Evolutionary conservation across 73 alveolate genomes (phyloP), one percentile per base, ranked within the genome.

Genomic region (Uronychia binucleata): DNA sequence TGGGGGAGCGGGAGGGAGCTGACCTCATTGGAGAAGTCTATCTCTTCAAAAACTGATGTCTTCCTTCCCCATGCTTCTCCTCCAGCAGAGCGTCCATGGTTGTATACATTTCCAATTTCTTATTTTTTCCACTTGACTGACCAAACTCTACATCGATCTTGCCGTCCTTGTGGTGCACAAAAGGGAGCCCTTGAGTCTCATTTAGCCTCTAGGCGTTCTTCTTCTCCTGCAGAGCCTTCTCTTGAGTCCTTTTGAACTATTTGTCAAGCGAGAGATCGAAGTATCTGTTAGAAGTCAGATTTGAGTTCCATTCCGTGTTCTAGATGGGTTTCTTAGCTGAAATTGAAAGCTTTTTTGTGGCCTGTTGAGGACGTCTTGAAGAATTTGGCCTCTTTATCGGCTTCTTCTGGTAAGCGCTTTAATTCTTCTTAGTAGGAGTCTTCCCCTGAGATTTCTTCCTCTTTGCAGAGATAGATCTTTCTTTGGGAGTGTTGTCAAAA

Each of bases 31-130:
- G 89, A 0, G 89, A 82, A 19, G 33, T 1, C 28, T 82, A 30
- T n/a, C 76, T 74, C 83, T 60, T 82, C 14, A 60, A 31, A 19
- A 46, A 82, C 26, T 82, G 60, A 27, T 59, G 76, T 30, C 74
- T 67, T 29, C 78, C 78, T 67, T 25, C 78, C 31, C 31, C 78
- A 67, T 67, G 33, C 5, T 25, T 28, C 33, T 83, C 90, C 11
- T 76, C 28, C 1, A 28, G 25, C 60, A 83, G 31, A 8, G 84
- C 60, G 26, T 83, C 90, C 32, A 83, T 33, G 58, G 35, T 74
- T 79, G 78, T 75, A 57, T 75, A 83, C 26, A 83, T 76, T 46
- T 83, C 90, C n/a, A 83, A 83, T 35, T 83, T 83, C 13, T 84
- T 74, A 11, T 29, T 59, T 33, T 74, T 28, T 1, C 90, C 90